Conservation (phyloP, 495 filamentous ascomycete species). For the Aspergillus sclerotiicarbonarius region DNA sequence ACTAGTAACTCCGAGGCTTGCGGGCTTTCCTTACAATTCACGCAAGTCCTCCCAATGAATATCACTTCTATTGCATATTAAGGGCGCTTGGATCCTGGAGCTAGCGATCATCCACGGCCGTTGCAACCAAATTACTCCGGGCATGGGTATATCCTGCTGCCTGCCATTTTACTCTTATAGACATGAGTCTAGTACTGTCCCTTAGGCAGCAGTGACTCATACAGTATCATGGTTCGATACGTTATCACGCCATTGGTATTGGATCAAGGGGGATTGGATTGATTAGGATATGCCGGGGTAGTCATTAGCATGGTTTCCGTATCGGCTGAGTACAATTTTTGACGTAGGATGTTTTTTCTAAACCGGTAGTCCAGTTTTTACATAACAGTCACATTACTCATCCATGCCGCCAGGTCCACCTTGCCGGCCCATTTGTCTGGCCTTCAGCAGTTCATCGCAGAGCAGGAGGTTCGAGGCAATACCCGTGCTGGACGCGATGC, state of each 20-base stretch:
- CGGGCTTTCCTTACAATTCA: too few species aligned
- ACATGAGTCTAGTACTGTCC: neutral
- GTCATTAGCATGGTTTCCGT: slow-evolving; percentile 1
- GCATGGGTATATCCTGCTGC: neutral
- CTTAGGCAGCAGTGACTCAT: neutral
- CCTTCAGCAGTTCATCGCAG: slow-evolving; percentile 96
- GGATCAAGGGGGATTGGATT: neutral
- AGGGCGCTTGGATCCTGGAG: neutral
- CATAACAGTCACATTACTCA: slow-evolving; percentile 34
- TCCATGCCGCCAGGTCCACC: slow-evolving; percentile 46
- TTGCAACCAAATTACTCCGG: neutral
- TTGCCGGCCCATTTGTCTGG: slow-evolving; percentile 78
- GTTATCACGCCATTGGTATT: neutral
- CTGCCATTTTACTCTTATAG: neutral
- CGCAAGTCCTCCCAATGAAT: neutral
- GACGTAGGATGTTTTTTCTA: slow-evolving; percentile 6
- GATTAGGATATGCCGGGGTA: slow-evolving; percentile 1
- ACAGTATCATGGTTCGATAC: neutral
- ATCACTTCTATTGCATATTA: neutral
- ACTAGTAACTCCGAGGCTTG: too few species aligned
- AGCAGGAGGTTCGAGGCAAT: slow-evolving; percentile 95
- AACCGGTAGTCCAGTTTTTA: slow-evolving; percentile 4
- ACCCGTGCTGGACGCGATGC: slow-evolving; percentile 86
- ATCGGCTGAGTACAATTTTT: neutral
- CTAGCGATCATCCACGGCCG: neutral